Evolutionary conservation across 1,139 yeast species (phyloP).

Genomic region (Citeromyces hawaiiensis): DNA sequence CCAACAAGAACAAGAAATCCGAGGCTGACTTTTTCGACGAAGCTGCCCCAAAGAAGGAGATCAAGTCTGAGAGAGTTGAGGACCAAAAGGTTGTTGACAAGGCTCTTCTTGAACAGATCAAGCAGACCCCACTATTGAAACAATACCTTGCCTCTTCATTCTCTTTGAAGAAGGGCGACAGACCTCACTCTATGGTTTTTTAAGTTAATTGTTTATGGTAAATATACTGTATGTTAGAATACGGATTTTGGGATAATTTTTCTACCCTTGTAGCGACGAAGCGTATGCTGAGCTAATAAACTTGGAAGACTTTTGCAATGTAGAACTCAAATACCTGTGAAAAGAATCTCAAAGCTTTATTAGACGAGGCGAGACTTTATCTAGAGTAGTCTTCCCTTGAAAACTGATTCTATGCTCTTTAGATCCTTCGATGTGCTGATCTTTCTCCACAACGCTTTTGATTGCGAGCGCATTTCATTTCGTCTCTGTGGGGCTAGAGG

Average conservation of each 20-base stretch:
- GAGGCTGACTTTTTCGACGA: constrained; percentile 96
- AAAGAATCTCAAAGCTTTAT: no score
- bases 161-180: constrained; percentile 98
- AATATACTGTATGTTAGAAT: not conserved
- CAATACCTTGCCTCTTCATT: constrained; percentile 95
- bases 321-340: no score
- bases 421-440: no score
- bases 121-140: constrained; percentile 96
- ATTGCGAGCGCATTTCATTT: no score
- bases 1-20: constrained; percentile 58
- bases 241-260: not conserved
- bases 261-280: not conserved
- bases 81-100: constrained; percentile 97
- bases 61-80: constrained; percentile 91
- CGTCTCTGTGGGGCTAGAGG: no score
- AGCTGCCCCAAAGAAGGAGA: constrained; percentile 66
- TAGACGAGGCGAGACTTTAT: no score
- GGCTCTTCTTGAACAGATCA: constrained; percentile 86
- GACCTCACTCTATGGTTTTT: constrained; percentile 97
- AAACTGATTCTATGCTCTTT: no score
- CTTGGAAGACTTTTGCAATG: no score
- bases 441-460: no score
- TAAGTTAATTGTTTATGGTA: constrained; percentile 24
- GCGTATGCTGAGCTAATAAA: no score
- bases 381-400: no score